These are phyloP conservation scores for Gremmenia infestans DNA, from an alignment of 2,329 filamentous ascomycete genomes.

Conservation along the genomic window DNA sequence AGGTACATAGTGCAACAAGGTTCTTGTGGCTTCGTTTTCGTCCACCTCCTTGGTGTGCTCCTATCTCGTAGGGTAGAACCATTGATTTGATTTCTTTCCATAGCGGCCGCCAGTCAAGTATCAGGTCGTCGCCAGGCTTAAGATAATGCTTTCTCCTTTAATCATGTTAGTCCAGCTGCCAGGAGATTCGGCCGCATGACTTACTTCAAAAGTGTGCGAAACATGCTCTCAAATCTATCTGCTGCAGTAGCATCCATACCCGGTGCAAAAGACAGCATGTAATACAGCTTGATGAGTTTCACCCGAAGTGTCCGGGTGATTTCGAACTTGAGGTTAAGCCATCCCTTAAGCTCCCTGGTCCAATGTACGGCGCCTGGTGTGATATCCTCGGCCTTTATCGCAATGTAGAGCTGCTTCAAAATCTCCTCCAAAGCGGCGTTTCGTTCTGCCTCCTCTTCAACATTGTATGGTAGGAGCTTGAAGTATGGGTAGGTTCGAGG, in stretches of 20 bases:
- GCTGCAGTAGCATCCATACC: slow-evolving; percentile 77
- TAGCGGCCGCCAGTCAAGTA: slow-evolving; percentile 86
- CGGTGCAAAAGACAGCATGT: slow-evolving; percentile 85
- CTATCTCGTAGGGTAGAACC: slow-evolving; percentile 79
- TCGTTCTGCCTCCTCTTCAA: slow-evolving; percentile 74
- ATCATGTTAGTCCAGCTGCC: slow-evolving; percentile 27
- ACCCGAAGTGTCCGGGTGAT: slow-evolving; percentile 79
- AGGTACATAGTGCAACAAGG: slow-evolving; percentile 83
- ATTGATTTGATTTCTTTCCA: slow-evolving; percentile 91
- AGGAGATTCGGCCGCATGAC: slow-evolving; percentile 29
- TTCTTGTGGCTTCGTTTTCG: slow-evolving; percentile 55
- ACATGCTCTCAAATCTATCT: slow-evolving; percentile 95
- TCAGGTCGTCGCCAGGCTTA: slow-evolving; percentile 82
- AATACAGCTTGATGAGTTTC: slow-evolving; percentile 85
- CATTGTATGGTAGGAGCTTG: slow-evolving; percentile 79
- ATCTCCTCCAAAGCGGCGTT: slow-evolving; percentile 80
- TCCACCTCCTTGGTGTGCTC: slow-evolving; percentile 51
- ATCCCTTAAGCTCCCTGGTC: slow-evolving; percentile 92
- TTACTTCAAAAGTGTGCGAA: slow-evolving; percentile 90
- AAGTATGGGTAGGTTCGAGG: slow-evolving; percentile 93
- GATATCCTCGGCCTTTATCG: slow-evolving; percentile 89
- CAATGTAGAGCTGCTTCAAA: slow-evolving; percentile 87
- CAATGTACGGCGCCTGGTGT: slow-evolving; percentile 90
- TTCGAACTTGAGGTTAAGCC: slow-evolving; percentile 96
- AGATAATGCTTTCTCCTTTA: slow-evolving; percentile 89